Evolutionary conservation across 768 basidiomycete genomes (phyloP), one percentile per base, ranked within the genome.

Genomic region (Russula foetens): DNA sequence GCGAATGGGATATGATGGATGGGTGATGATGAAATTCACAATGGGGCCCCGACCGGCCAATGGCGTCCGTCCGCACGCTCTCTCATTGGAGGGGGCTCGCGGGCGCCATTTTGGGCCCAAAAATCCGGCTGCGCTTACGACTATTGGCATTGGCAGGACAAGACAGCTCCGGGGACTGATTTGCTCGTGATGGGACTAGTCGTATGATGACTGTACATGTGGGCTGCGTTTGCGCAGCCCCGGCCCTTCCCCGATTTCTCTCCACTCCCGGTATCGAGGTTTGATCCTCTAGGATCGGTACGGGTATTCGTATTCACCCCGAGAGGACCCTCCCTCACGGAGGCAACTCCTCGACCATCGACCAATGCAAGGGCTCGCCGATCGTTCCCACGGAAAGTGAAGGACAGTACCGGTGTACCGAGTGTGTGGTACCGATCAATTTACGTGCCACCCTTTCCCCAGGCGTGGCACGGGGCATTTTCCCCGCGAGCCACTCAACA

Each of bases 331-430:
- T 47, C 39, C 52, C 60, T 29, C 56, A 62, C 51, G 56, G 38
- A 23, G 21, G 26, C 46, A 33, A 51, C 57, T 46, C 41, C 44
- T 57, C 50, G 24, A 44, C 24, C 15, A n/a, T 56, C 33, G 49
- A 56, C 55, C 33, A 53, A 46, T 49, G 17, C 41, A 45, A 55
- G 48, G 31, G 4, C 44, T 38, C 28, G 55, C 44, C 61, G 61
- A 62, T 62, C 61, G 61, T 53, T 62, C 61, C 49, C 61, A 62
- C 61, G 61, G n/a, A 26, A 26, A 24, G 45, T 31, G 51, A 58
- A 21, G 26, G 45, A 44, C 28, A 29, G 52, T 45, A 56, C 61
- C 61, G 51, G 29, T 21, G 52, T 45, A 56, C 61, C 61, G 51
- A 29, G 15, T 52, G 38, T 53, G n/a, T 17, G 61, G 56, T 58